Evolutionary conservation across 169 alveolate genomes (phyloP).

Genomic region (Eimeria zaria): DNA sequence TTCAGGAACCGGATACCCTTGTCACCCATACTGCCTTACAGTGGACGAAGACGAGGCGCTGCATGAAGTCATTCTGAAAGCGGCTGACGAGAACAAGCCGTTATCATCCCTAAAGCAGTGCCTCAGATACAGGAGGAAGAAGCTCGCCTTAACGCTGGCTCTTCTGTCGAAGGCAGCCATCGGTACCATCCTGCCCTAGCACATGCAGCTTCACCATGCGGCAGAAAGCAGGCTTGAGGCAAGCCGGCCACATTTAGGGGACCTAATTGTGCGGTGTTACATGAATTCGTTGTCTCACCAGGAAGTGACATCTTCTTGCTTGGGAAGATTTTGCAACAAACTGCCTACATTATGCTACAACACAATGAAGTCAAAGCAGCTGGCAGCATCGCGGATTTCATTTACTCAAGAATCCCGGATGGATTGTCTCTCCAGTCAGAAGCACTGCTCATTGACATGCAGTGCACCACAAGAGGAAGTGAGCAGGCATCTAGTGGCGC

Average conservation of each 20-base stretch:
- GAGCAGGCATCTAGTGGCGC: not conserved
- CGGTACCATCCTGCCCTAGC: constrained; percentile 16
- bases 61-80: not conserved
- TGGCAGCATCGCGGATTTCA: constrained; percentile 62
- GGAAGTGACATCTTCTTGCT: constrained; percentile 74
- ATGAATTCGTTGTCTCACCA: constrained; percentile 4
- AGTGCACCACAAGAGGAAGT: constrained; percentile 77
- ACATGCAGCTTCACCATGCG: constrained; percentile 15
- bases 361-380: constrained; percentile 75
- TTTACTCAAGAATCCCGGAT: constrained; percentile 60
- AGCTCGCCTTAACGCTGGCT: constrained; percentile 56
- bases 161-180: constrained; percentile 69
- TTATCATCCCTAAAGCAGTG: constrained; percentile 47
- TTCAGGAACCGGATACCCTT: constrained; percentile 78
- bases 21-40: constrained; percentile 73
- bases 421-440: constrained; percentile 74
- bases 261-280: not conserved
- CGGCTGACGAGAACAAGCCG: constrained; percentile 40
- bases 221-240: constrained; percentile 13
- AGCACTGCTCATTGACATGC: constrained; percentile 74
- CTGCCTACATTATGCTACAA: constrained; percentile 83
- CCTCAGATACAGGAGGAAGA: constrained; percentile 51
- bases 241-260: not conserved
- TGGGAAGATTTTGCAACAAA: constrained; percentile 76
- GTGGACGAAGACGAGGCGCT: constrained; percentile 65